Evolutionary conservation across 768 basidiomycete genomes (phyloP).

Genomic region (Baorangia bicolor): DNA sequence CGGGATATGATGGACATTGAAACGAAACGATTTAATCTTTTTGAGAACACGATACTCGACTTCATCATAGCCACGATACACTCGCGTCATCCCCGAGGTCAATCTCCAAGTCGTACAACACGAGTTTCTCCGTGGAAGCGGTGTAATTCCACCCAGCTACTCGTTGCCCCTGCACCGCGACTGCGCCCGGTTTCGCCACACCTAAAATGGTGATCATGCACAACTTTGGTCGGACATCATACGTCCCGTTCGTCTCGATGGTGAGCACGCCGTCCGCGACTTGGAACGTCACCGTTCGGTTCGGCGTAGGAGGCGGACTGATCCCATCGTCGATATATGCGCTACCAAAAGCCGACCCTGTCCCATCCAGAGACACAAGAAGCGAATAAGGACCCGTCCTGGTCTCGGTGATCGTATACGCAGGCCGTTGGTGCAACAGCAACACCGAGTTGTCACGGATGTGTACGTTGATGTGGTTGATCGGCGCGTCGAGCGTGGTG

Average conservation of each 20-base stretch:
- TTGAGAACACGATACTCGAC: neutral
- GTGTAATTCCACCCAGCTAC: constrained; percentile 40
- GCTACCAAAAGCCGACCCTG: constrained; percentile 53
- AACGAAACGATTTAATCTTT: no score
- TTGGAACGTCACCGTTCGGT: constrained; percentile 45
- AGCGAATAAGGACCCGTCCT: constrained; percentile 57
- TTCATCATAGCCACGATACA: constrained; percentile 32
- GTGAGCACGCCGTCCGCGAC: constrained; percentile 36
- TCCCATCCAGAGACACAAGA: constrained; percentile 49
- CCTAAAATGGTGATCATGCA: constrained; percentile 57
- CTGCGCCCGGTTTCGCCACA: constrained; percentile 37
- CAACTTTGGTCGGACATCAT: constrained; percentile 42
- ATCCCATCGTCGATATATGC: constrained; percentile 69
- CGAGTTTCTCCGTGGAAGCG: constrained; percentile 39
- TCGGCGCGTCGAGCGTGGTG: constrained; percentile 56
- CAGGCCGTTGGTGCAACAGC: constrained; percentile 57
- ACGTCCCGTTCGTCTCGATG: constrained; percentile 33
- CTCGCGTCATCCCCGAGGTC: constrained; percentile 42
- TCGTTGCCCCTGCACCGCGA: constrained; percentile 39
- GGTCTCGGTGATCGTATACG: constrained; percentile 65
- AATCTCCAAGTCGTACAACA: constrained; percentile 36
- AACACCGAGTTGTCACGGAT: constrained; percentile 63
- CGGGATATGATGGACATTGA: neutral
- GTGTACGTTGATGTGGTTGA: constrained; percentile 73
- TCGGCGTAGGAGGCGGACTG: constrained; percentile 47